These are phyloP conservation scores for Exophiala sp. DNA, from an alignment of 2,329 filamentous ascomycete species.

Conservation along the genomic window DNA sequence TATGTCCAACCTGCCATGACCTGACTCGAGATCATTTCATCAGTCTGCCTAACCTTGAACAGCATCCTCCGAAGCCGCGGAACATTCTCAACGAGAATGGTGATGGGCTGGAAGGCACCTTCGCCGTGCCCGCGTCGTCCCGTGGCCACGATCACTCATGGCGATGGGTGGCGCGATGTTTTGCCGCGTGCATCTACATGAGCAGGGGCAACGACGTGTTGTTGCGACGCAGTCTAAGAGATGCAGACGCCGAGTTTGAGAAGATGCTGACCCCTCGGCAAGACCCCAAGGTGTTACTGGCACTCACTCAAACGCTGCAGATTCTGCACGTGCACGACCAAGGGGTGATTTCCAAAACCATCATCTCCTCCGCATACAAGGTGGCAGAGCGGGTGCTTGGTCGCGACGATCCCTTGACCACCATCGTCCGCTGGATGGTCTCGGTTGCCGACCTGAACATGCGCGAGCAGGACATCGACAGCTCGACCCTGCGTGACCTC, in stretches of 20 bases:
- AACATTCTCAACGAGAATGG: constrained; percentile 21
- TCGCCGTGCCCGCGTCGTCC: constrained; percentile 25
- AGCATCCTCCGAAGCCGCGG: constrained; percentile 3
- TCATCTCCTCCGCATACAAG: constrained; percentile 21
- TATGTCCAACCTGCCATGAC: constrained; percentile 25
- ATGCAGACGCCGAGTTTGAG: constrained; percentile 26
- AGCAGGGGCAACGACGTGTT: constrained; percentile 19
- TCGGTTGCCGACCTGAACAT: constrained; percentile 17
- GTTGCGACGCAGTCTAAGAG: constrained; percentile 19
- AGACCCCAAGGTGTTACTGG: constrained; percentile 24
- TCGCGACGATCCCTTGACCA: constrained; percentile 20
- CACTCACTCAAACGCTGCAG: constrained; percentile 24
- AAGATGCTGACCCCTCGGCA: constrained; percentile 19
- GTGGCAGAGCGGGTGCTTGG: constrained; percentile 21
- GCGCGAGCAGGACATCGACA: constrained; percentile 20
- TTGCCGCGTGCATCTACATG: constrained; percentile 28
- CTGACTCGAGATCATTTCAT: constrained; percentile 24
- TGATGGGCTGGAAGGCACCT: constrained; percentile 7
- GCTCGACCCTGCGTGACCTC: constrained; percentile 11
- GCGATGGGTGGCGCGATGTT: constrained; percentile 29
- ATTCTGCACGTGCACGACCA: constrained; percentile 28
- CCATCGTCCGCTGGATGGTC: constrained; percentile 24
- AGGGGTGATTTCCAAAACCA: constrained; percentile 20
- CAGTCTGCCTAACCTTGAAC: constrained; percentile 23
- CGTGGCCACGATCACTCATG: constrained; percentile 26